Base-by-base conservation (phyloP, 352 stramenopile genomes). In the Phytophthora europaea region DNA sequence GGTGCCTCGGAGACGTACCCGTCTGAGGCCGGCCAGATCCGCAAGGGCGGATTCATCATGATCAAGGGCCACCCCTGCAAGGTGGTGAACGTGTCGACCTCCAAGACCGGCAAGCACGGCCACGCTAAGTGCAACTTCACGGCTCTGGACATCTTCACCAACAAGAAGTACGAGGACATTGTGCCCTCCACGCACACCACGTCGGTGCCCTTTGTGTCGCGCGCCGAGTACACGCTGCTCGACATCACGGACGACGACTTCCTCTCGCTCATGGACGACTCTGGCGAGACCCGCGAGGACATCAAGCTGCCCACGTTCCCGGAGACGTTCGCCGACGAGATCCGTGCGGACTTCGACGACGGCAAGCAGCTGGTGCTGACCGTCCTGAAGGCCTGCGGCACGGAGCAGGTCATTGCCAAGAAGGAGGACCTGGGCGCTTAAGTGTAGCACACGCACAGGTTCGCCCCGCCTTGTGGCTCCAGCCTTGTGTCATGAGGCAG, bases 51-150 rank as follows among this genome's bases (percentile, higher is more conserved):
- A 78, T 99, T 98, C 95, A 99, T 99, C 84, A 99, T 99, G 89
- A 99, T 99, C 94, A 99, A 99, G 94, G 97, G 96, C 76, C 97
- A 99, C 85, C 98, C 98, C 61, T 99, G 98, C 97, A 99, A 99
- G 94, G 89, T 98, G 50, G 92, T 97, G 61, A 97, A 83, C 79
- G 98, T 99, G 73, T 99, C 98, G 75, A 99, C 98, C 68, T 99
- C 98, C 69, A 99, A 99, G 97, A 99, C 98, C 67, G 98, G 98
- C 89, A 99, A 99, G 97, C 98, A 99, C 94, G 98, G 98, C 70
- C 98, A 99, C 94, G 98, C 98, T 77, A 99, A 99, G 94, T 99
- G 97, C 79, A 99, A 99, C 94, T 99, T 99, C 81, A 98, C 93
- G 73, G 98, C 98, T 67, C 90, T 98, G 38, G 98, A 99, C 89